phyloP scores from a whole-genome alignment of 495 filamentous ascomycete genomes.

The Amniculicola lignicola region DNA sequence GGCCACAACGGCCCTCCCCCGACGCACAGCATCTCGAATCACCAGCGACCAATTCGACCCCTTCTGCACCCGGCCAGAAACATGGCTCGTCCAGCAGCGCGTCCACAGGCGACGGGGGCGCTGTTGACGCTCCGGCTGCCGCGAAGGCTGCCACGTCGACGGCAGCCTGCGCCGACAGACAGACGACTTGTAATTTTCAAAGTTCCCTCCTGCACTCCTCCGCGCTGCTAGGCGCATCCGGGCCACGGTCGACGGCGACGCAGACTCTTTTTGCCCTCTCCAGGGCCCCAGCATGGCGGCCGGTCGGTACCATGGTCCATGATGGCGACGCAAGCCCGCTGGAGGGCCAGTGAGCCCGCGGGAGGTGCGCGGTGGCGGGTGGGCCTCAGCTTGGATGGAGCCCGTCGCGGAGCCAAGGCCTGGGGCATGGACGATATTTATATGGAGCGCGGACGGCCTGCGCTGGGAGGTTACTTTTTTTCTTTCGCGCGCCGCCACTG shows the following conservation, averaged over 20 bases:
- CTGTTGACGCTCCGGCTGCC: constrained; percentile 10
- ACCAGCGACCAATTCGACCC: constrained; percentile 19
- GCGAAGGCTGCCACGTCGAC: constrained; percentile 32
- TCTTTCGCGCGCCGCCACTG: not conserved
- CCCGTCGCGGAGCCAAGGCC: constrained; percentile 22
- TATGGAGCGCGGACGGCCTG: constrained; percentile 6
- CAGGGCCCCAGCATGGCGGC: constrained; percentile 28
- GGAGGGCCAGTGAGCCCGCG: constrained; percentile 2
- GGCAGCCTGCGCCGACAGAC: constrained; percentile 20
- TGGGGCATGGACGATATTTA: constrained; percentile 27
- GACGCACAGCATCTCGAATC: constrained; percentile 33
- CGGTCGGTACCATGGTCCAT: constrained; percentile 21
- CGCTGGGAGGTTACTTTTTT: not conserved
- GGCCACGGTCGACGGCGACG: constrained; percentile 23
- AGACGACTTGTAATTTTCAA: constrained; percentile 8
- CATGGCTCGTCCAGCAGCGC: constrained; percentile 7
- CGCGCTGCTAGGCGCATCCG: constrained; percentile 20
- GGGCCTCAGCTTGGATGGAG: constrained; percentile 27
- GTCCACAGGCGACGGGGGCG: constrained; percentile 16
- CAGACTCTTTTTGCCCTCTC: constrained; percentile 32
- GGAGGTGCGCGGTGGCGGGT: constrained; percentile 26
- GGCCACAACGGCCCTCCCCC: constrained; percentile 22
- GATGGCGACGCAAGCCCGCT: constrained; percentile 20
- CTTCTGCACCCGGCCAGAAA: constrained; percentile 23
- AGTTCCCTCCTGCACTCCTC: constrained; percentile 17